Evolutionary conservation across 345 rosid genomes (phyloP).

Genomic region (Acer campestre): DNA sequence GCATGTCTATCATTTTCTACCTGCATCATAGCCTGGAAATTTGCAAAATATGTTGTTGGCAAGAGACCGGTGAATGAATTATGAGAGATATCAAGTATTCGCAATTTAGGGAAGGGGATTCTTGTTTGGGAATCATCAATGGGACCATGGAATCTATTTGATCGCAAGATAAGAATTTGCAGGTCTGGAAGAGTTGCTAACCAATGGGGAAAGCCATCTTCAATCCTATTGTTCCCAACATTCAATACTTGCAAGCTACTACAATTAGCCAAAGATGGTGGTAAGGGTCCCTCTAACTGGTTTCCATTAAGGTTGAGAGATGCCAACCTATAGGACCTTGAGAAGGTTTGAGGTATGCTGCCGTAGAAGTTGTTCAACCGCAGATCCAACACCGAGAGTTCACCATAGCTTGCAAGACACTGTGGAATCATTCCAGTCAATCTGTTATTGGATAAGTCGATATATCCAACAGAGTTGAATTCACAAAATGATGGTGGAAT

Average conservation of each 20-base stretch:
- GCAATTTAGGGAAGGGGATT: background rate
- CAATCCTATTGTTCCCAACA: constrained; percentile 24
- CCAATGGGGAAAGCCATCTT: constrained; percentile 26
- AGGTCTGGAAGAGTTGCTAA: constrained; percentile 18
- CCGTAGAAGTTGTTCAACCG: constrained; percentile 24
- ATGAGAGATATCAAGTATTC: background rate
- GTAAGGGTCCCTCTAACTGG: constrained; percentile 29
- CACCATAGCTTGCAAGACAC: constrained; percentile 20
- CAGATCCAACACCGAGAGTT: constrained; percentile 15
- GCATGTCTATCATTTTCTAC: too few species aligned
- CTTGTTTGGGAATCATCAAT: background rate
- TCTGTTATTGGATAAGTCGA: constrained; percentile 22
- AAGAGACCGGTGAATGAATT: background rate
- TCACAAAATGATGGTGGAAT: constrained; percentile 3
- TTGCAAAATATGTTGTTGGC: background rate
- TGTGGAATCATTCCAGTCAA: constrained; percentile 24
- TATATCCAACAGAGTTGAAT: background rate
- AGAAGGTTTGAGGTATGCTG: constrained; percentile 18
- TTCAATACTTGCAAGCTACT: constrained; percentile 8
- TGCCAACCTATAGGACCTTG: background rate
- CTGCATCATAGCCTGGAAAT: background rate
- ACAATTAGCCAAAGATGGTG: constrained; percentile 27
- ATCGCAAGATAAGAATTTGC: constrained; percentile 20
- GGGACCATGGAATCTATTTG: constrained; percentile 23
- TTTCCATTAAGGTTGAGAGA: constrained; percentile 25